These are phyloP conservation scores for Elsinoe australis DNA, from an alignment of 2,329 filamentous ascomycete species.

Conservation along the genomic window DNA sequence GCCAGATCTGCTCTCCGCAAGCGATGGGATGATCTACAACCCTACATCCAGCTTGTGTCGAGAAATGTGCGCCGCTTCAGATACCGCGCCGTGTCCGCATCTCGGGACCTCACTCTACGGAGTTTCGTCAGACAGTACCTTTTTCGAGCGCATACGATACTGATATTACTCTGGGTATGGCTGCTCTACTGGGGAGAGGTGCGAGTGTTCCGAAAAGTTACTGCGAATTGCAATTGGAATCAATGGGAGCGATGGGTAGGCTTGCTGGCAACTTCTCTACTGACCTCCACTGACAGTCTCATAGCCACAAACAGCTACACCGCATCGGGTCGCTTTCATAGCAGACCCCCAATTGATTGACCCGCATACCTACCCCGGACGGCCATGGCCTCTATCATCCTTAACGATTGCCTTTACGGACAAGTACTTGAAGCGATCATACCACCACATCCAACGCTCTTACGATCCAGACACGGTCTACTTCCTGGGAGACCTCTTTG, in stretches of 20 bases:
- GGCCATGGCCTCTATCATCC: conserved; percentile 63
- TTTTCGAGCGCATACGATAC: conserved; percentile 37
- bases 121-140: conserved; percentile 4
- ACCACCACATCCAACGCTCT: conserved; percentile 64
- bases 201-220: conserved; percentile 62
- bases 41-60: conserved; percentile 6
- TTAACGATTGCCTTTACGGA: conserved; percentile 70
- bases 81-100: conserved; percentile 1
- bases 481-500: conserved; percentile 90
- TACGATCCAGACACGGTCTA: conserved; percentile 81
- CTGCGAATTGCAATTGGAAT: conserved; percentile 70
- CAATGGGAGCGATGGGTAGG: conserved; percentile 88
- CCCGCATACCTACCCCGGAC: conserved; percentile 86
- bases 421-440: conserved; percentile 78
- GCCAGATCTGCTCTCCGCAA: conserved; percentile 9
- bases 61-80: conserved; percentile 7
- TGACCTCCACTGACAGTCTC: conserved; percentile 19
- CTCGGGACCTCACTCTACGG: not conserved
- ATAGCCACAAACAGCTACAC: conserved; percentile 67
- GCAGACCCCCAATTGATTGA: conserved; percentile 90
- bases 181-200: conserved; percentile 80
- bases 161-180: conserved; percentile 61
- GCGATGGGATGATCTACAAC: conserved; percentile 15
- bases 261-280: not conserved
- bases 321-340: conserved; percentile 76